Percentiles rank a stretch among this genome's conserved stretches.
Evolutionary conservation across 805 yeast genomes (phyloP).

Genomic region (Wickerhamiella azyma): DNA sequence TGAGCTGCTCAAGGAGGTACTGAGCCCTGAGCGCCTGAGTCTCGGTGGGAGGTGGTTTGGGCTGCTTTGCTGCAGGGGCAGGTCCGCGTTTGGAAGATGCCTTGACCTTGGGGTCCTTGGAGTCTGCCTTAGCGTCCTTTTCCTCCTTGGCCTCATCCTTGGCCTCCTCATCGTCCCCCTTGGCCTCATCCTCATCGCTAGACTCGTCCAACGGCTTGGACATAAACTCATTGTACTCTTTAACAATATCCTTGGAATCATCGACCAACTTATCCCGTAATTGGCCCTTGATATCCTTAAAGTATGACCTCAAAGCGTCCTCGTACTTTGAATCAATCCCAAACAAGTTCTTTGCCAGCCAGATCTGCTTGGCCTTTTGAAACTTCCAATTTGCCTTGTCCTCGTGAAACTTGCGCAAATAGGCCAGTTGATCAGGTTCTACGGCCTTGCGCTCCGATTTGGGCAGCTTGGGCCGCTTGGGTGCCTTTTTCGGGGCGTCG

Average conservation of each 20-base stretch:
- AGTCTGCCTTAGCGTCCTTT: slow-evolving; percentile 2
- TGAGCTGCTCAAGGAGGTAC: slow-evolving; percentile 11
- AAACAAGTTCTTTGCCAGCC: slow-evolving; percentile 55
- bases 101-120: slow-evolving; percentile 8
- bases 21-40: slow-evolving; percentile 16
- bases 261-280: slow-evolving; percentile 43
- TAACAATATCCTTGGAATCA: slow-evolving; percentile 35
- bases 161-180: slow-evolving; percentile 3
- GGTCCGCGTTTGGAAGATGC: too few relatives aligned
- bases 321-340: slow-evolving; percentile 38
- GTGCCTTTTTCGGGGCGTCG: slow-evolving; percentile 36
- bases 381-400: slow-evolving; percentile 64
- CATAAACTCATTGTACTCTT: slow-evolving; percentile 43
- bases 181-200: slow-evolving; percentile 19
- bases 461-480: slow-evolving; percentile 58
- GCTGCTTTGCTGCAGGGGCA: background rate
- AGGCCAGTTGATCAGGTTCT: slow-evolving; percentile 59
- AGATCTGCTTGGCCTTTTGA: slow-evolving; percentile 74
- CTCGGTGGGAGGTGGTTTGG: slow-evolving; percentile 15
- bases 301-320: slow-evolving; percentile 35
- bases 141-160: background rate
- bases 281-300: slow-evolving; percentile 57
- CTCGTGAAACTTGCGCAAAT: slow-evolving; percentile 42
- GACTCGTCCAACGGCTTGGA: slow-evolving; percentile 11
- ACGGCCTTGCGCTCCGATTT: slow-evolving; percentile 56